A percentile compares a stretch with the other conserved stretches of the same genome.
phyloP scores from a whole-genome alignment of 2,329 filamentous ascomycete species.

The Lecanicillium sp. region DNA sequence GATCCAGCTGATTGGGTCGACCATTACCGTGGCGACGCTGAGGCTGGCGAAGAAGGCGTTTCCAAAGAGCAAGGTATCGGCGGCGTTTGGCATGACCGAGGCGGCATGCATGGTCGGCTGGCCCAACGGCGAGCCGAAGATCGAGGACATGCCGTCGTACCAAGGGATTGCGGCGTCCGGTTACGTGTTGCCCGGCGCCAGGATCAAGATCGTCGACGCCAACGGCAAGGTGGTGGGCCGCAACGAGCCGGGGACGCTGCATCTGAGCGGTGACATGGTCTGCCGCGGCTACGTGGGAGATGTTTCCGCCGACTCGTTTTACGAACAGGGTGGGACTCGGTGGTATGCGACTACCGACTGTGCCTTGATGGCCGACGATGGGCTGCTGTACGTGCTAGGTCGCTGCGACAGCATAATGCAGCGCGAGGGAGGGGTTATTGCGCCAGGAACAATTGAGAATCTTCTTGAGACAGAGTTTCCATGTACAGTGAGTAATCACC shows the following conservation, averaged over 20 bases:
- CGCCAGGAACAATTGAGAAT: constrained; percentile 1
- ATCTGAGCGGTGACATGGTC: neutral
- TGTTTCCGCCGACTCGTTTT: neutral
- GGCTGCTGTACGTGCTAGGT: neutral
- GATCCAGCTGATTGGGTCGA: neutral
- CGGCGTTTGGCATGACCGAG: constrained; percentile 1
- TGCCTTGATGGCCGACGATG: neutral
- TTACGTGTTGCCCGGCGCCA: neutral
- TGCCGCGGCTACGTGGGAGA: neutral
- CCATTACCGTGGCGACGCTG: neutral
- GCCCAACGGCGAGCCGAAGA: neutral
- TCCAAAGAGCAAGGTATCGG: neutral
- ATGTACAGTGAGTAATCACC: neutral
- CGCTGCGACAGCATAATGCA: neutral
- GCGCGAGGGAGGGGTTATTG: neutral
- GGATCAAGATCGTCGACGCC: constrained; percentile 1
- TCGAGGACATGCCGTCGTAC: neutral
- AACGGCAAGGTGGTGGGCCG: neutral
- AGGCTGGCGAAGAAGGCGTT: neutral
- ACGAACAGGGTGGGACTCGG: neutral
- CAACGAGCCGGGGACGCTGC: neutral
- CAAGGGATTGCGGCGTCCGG: neutral
- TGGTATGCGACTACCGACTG: constrained; percentile 2
- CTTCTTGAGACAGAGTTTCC: neutral
- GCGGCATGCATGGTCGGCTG: constrained; percentile 1